A percentile compares a stretch with the other conserved stretches of the same genome.
Conservation (phyloP, 768 basidiomycete species). For the Candolleomyces efflorescens region DNA sequence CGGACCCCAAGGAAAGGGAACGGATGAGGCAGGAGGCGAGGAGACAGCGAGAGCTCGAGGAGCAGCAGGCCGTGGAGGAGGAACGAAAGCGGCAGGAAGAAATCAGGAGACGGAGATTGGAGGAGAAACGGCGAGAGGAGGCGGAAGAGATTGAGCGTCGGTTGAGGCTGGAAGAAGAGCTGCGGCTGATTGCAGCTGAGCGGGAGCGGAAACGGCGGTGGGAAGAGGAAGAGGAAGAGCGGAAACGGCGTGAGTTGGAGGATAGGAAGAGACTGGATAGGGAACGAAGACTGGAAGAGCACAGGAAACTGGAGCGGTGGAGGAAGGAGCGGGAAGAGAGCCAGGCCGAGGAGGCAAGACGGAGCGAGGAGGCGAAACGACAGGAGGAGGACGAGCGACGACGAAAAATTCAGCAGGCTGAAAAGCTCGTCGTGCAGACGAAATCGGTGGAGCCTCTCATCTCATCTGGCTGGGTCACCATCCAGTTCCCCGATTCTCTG, state of each 20-base stretch:
- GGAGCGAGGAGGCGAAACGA: conserved; percentile 38
- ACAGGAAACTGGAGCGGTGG: conserved; percentile 49
- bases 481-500: conserved; percentile 50
- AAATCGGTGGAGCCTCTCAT: conserved; percentile 31
- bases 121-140: conserved; percentile 30
- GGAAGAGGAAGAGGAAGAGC: conserved; percentile 45
- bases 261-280: conserved; percentile 43
- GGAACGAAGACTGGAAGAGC: conserved; percentile 46
- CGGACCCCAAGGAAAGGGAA: conserved; percentile 32
- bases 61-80: conserved; percentile 36
- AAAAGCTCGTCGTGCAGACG: conserved; percentile 33
- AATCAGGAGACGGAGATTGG: conserved; percentile 39
- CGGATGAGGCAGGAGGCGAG: conserved; percentile 27
- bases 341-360: conserved; percentile 40
- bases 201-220: conserved; percentile 33
- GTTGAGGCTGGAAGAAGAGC: conserved; percentile 34
- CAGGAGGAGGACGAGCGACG: conserved; percentile 39
- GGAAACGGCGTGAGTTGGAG: conserved; percentile 37
- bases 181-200: conserved; percentile 31
- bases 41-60: conserved; percentile 36
- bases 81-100: conserved; percentile 40
- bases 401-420: conserved; percentile 42
- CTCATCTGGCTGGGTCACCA: conserved; percentile 55
- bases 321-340: conserved; percentile 42
- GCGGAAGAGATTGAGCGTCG: conserved; percentile 46